Percentiles rank a stretch among this genome's conserved stretches.
Evolutionary conservation across 805 yeast genomes (phyloP).

Genomic region (Kazachstania africana): DNA sequence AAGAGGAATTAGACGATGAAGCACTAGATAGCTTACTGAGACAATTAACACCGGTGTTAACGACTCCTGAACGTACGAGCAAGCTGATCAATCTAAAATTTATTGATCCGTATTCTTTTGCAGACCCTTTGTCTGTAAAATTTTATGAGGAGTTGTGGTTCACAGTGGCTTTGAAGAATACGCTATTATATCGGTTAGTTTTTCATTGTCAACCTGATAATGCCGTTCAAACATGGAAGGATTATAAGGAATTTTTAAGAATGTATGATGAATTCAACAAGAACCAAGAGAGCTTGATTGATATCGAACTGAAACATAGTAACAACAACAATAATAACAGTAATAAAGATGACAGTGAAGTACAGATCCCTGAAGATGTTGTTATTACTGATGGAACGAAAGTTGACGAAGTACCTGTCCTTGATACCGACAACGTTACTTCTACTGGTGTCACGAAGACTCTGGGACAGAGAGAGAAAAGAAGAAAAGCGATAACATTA

Average conservation of each 20-base stretch:
- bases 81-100: conserved; percentile 29
- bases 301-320: conserved; percentile 11
- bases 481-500: conserved; percentile 13
- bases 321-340: neutral
- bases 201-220: conserved; percentile 96
- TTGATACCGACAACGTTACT: neutral
- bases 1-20: conserved; percentile 22
- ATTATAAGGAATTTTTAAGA: conserved; percentile 61
- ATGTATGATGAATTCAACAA: conserved; percentile 44
- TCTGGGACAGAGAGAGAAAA: conserved; percentile 2
- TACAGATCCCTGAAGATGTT: neutral
- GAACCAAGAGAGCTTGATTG: conserved; percentile 22
- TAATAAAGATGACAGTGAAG: neutral
- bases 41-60: conserved; percentile 17
- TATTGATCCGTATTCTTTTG: conserved; percentile 80
- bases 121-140: conserved; percentile 73
- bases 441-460: neutral
- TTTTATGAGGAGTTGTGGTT: conserved; percentile 84
- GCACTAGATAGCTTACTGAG: conserved; percentile 19
- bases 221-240: conserved; percentile 79
- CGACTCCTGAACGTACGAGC: conserved; percentile 3
- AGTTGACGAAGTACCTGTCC: neutral
- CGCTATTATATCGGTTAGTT: conserved; percentile 67
- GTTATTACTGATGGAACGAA: neutral
- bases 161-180: conserved; percentile 72